Evolutionary conservation across 805 yeast species (phyloP).

Genomic region (Brettanomyces nanus): DNA sequence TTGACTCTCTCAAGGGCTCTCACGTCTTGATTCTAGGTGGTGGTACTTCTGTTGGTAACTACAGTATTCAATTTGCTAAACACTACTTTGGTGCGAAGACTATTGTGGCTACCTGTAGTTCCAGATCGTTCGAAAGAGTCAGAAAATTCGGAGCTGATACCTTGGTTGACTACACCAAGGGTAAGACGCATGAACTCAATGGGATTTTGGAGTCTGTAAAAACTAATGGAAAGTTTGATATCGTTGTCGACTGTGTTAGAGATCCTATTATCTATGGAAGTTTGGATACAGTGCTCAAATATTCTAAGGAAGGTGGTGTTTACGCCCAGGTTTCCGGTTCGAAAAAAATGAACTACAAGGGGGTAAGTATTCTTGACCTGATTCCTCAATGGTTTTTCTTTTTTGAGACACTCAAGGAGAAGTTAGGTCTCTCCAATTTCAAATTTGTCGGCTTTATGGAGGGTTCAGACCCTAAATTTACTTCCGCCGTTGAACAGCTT

Average conservation of each 20-base stretch:
- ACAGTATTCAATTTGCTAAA: slow-evolving; percentile 49
- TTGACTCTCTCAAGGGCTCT: slow-evolving; percentile 30
- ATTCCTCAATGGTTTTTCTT: slow-evolving; percentile 16
- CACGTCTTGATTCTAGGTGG: slow-evolving; percentile 65
- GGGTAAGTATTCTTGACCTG: slow-evolving; percentile 17
- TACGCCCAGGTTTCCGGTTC: slow-evolving; percentile 57
- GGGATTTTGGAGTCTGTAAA: slow-evolving; percentile 25
- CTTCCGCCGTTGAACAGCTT: slow-evolving; percentile 31
- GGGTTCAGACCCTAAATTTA: slow-evolving; percentile 5
- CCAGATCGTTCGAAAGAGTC: slow-evolving; percentile 20
- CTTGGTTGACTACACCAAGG: slow-evolving; percentile 49
- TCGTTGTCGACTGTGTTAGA: slow-evolving; percentile 62
- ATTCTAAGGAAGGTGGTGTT: slow-evolving; percentile 36
- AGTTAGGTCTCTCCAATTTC: slow-evolving; percentile 11
- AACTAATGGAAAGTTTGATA: slow-evolving; percentile 43
- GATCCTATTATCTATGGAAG: slow-evolving; percentile 20
- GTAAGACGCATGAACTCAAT: slow-evolving; percentile 27
- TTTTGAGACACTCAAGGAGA: slow-evolving; percentile 7
- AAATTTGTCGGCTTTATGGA: slow-evolving; percentile 5
- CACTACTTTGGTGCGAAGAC: slow-evolving; percentile 35
- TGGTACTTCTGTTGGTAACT: slow-evolving; percentile 60
- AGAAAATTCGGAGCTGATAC: slow-evolving; percentile 43
- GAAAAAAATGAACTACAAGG: slow-evolving; percentile 28
- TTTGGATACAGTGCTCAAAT: slow-evolving; percentile 36
- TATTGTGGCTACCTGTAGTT: slow-evolving; percentile 46